Percentiles rank a stretch among this genome's conserved stretches.
These are phyloP conservation scores for Mycena epipterygia DNA, from an alignment of 768 basidiomycete species.

Conservation along the genomic window DNA sequence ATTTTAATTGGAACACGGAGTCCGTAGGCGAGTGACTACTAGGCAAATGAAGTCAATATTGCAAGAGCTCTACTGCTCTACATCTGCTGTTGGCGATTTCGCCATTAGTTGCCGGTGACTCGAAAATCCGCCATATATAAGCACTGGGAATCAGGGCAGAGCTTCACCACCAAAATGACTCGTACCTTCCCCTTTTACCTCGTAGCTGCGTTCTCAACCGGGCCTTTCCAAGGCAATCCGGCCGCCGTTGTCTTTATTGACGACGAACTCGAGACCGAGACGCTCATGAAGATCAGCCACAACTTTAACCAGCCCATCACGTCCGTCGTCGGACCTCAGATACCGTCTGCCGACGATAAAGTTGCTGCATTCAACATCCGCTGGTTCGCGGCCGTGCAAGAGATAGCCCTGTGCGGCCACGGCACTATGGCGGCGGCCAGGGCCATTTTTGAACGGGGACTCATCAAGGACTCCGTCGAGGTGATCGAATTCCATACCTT, in stretches of 20 bases:
- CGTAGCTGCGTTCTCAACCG: constrained; percentile 59
- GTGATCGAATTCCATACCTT: constrained; percentile 51
- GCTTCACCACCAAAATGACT: constrained; percentile 3
- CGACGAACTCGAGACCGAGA: constrained; percentile 40
- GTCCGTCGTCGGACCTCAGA: constrained; percentile 47
- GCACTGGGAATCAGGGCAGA: not conserved
- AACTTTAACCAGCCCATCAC: constrained; percentile 64
- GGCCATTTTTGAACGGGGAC: constrained; percentile 52
- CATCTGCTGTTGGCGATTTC: too few relatives aligned
- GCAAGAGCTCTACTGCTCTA: too few relatives aligned
- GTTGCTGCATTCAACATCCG: constrained; percentile 52
- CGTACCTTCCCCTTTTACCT: constrained; percentile 49
- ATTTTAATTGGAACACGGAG: too few relatives aligned
- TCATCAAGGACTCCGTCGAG: constrained; percentile 44
- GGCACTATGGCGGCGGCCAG: constrained; percentile 59
- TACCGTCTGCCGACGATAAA: constrained; percentile 40
- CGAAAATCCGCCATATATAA: too few relatives aligned
- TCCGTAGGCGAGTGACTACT: too few relatives aligned
- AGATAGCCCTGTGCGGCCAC: constrained; percentile 41
- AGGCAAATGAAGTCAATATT: too few relatives aligned
- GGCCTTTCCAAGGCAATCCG: constrained; percentile 60
- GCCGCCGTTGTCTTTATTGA: constrained; percentile 57
- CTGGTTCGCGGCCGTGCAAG: constrained; percentile 49
- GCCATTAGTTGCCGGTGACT: too few relatives aligned
- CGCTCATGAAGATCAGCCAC: constrained; percentile 50